phyloP scores from a whole-genome alignment of 1,284 basidiomycete genomes.

The Malassezia caprae region DNA sequence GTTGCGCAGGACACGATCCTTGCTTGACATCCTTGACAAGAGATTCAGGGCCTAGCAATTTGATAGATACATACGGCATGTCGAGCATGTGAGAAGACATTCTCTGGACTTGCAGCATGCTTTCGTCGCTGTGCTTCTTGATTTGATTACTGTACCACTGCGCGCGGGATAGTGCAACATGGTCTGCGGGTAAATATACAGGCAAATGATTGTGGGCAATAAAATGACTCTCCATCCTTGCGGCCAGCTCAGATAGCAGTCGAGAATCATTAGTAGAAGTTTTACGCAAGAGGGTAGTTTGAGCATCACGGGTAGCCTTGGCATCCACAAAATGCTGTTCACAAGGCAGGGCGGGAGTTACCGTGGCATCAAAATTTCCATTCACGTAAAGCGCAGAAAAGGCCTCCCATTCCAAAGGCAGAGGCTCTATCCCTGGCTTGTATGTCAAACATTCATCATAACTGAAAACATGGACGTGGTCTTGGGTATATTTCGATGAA shows the following conservation, averaged over 20 bases:
- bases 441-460: not conserved
- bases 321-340: not conserved
- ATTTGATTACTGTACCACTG: constrained; percentile 3
- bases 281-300: not conserved
- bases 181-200: not conserved
- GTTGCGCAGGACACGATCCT: not conserved
- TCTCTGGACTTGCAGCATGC: not conserved
- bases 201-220: not conserved
- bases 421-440: not conserved
- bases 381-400: not conserved
- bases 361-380: not conserved
- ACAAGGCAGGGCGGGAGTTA: not conserved
- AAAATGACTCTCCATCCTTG: not conserved
- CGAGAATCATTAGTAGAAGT: not conserved
- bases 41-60: not conserved
- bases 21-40: not conserved
- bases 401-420: not conserved
- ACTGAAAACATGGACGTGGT: not conserved
- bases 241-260: not conserved
- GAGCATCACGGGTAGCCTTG: not conserved
- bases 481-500: not conserved
- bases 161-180: not conserved
- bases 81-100: not conserved
- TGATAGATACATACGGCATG: constrained; percentile 1
- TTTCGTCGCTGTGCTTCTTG: not conserved